Evolutionary conservation across 345 rosid genomes (phyloP).

Genomic region (Gynandropsis gynandra): DNA sequence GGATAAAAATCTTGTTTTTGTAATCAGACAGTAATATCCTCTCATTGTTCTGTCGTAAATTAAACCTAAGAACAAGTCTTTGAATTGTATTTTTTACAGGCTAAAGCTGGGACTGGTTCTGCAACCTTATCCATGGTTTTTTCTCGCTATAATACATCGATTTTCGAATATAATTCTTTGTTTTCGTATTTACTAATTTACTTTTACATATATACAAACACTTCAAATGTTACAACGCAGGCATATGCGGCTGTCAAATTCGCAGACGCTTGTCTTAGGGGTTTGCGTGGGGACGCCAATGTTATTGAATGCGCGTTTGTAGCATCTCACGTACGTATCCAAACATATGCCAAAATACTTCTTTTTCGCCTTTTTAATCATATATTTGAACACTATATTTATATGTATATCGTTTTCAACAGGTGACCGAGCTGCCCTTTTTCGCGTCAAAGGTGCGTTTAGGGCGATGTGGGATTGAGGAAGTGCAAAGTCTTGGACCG

Average conservation of each 20-base stretch:
- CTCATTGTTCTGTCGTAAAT: neutral
- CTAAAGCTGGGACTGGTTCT: conserved; percentile 96
- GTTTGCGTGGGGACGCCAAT: conserved; percentile 76
- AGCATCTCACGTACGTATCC: conserved; percentile 54
- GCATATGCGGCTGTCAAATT: conserved; percentile 98
- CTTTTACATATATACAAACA: neutral
- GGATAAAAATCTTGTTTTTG: too few relatives aligned
- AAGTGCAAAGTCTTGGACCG: conserved; percentile 71
- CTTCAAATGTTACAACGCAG: conserved; percentile 31
- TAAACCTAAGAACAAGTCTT: neutral
- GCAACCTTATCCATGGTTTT: conserved; percentile 95
- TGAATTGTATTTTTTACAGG: conserved; percentile 39
- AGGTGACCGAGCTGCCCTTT: conserved; percentile 98
- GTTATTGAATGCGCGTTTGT: conserved; percentile 71
- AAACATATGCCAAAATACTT: neutral
- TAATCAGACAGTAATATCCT: conserved; percentile 2
- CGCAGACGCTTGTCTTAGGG: conserved; percentile 85
- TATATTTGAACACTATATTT: neutral
- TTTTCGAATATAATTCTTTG: neutral
- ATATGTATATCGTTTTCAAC: neutral
- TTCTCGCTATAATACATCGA: neutral
- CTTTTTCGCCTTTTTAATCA: neutral
- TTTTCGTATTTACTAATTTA: neutral
- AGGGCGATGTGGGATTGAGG: conserved; percentile 70
- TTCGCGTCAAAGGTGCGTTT: conserved; percentile 83